Percentiles rank a stretch among this genome's conserved stretches.
These are phyloP conservation scores for Aspergillus hiratsukae DNA, from an alignment of 2,329 filamentous ascomycete genomes.

Conservation along the genomic window DNA sequence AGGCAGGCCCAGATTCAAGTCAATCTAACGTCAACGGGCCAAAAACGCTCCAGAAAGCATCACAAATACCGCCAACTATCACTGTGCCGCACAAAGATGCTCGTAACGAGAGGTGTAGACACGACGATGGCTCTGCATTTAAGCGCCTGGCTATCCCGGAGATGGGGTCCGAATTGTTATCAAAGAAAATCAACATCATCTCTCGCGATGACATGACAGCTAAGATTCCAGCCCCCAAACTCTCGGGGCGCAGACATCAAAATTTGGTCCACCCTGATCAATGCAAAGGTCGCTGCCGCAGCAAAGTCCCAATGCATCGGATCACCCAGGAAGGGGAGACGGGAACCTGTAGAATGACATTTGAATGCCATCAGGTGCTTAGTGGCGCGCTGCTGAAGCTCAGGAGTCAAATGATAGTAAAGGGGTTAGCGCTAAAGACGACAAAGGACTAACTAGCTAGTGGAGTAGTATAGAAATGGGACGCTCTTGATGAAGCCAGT, in stretches of 20 bases:
- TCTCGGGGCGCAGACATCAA: constrained; percentile 26
- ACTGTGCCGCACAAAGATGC: constrained; percentile 27
- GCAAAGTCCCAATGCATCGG: constrained; percentile 20
- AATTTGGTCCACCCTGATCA: constrained; percentile 19
- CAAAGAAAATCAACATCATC: constrained; percentile 6
- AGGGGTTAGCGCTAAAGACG: constrained; percentile 18
- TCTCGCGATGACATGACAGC: constrained; percentile 15
- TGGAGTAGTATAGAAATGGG: neutral
- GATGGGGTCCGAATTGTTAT: constrained; percentile 20
- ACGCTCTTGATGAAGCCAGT: neutral
- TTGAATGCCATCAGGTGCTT: constrained; percentile 9
- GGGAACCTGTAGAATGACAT: constrained; percentile 12
- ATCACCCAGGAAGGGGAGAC: constrained; percentile 15
- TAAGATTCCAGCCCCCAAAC: constrained; percentile 29
- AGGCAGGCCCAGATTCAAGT: constrained; percentile 29
- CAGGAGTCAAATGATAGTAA: constrained; percentile 15
- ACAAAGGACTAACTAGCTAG: constrained; percentile 9
- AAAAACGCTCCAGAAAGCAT: constrained; percentile 23
- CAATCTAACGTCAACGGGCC: constrained; percentile 29
- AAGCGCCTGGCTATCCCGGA: constrained; percentile 31
- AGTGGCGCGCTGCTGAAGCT: constrained; percentile 9
- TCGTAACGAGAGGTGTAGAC: constrained; percentile 22
- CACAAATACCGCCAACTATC: constrained; percentile 25
- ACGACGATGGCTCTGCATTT: constrained; percentile 33
- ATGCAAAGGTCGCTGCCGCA: constrained; percentile 14